Conservation (phyloP, 2,329 filamentous ascomycete species). For the Claviceps pazoutovae region DNA sequence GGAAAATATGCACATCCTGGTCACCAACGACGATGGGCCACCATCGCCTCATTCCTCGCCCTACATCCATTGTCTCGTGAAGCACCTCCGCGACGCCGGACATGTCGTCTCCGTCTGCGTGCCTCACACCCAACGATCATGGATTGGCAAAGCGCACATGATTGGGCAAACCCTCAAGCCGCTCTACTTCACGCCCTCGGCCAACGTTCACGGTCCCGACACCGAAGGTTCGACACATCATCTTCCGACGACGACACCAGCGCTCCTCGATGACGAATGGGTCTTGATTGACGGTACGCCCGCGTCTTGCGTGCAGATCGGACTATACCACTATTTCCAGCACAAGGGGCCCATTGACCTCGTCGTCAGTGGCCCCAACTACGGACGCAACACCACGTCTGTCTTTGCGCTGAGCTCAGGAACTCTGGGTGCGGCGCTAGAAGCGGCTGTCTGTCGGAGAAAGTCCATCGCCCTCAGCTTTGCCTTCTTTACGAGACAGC, state of each 20-base stretch:
- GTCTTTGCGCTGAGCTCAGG: slow-evolving; percentile 67
- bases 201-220: slow-evolving; percentile 25
- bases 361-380: slow-evolving; percentile 70
- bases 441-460: slow-evolving; percentile 57
- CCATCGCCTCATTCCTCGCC: slow-evolving; percentile 66
- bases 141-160: slow-evolving; percentile 97
- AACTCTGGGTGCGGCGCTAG: slow-evolving; percentile 63
- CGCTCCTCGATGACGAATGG: slow-evolving; percentile 54
- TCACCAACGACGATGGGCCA: slow-evolving; percentile 71
- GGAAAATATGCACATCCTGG: slow-evolving; percentile 44
- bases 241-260: slow-evolving; percentile 35
- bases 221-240: slow-evolving; percentile 52
- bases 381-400: slow-evolving; percentile 69
- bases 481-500: slow-evolving; percentile 76
- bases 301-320: slow-evolving; percentile 70
- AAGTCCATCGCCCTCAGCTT: slow-evolving; percentile 74
- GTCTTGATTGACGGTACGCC: slow-evolving; percentile 69
- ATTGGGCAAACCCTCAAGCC: slow-evolving; percentile 80
- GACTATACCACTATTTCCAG: slow-evolving; percentile 65
- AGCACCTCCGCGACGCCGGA: slow-evolving; percentile 56
- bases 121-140: slow-evolving; percentile 82
- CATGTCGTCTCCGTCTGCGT: slow-evolving; percentile 87
- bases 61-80: slow-evolving; percentile 63
- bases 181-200: slow-evolving; percentile 60
- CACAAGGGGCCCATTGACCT: slow-evolving; percentile 60